Conservation (phyloP, 2,329 filamentous ascomycete species). For the Chaetothyriales sp. region DNA sequence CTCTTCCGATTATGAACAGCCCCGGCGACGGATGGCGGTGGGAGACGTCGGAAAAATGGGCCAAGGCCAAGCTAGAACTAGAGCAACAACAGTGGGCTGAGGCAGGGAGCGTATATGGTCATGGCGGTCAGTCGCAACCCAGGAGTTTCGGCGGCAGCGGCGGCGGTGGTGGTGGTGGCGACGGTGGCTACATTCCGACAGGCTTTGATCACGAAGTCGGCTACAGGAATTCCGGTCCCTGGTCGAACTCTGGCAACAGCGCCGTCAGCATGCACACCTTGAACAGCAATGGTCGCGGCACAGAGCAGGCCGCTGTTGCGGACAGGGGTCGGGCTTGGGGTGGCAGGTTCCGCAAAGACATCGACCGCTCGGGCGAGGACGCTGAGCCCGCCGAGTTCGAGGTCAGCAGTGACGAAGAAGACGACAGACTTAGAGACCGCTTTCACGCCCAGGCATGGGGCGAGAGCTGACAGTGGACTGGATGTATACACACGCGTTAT, state of each 20-base stretch:
- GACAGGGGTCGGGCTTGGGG: constrained; percentile 1
- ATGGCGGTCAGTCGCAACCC: background rate
- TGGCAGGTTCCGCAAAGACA: constrained; percentile 2
- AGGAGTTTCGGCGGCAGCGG: constrained; percentile 1
- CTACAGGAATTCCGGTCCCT: background rate
- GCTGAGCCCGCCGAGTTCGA: constrained; percentile 13
- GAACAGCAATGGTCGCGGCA: constrained; percentile 1
- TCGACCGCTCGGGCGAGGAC: constrained; percentile 5
- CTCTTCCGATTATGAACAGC: constrained; percentile 66
- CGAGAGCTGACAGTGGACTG: background rate
- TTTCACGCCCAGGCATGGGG: background rate
- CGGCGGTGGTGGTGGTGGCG: constrained; percentile 1
- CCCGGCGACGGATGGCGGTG: constrained; percentile 87
- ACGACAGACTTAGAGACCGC: background rate
- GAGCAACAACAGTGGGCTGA: constrained; percentile 11
- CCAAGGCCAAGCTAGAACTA: constrained; percentile 39
- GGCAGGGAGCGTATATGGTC: constrained; percentile 15
- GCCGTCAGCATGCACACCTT: constrained; percentile 12
- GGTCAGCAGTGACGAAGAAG: constrained; percentile 10
- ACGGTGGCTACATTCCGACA: constrained; percentile 5
- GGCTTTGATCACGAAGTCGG: constrained; percentile 2
- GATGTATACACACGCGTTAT: background rate
- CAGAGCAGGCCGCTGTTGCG: constrained; percentile 3
- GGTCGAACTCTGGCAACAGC: constrained; percentile 8
- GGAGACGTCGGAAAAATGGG: constrained; percentile 71